Evolutionary conservation across 176 grass and related monocot species (phyloP).

Genomic region (Paspalum vaginatum): DNA sequence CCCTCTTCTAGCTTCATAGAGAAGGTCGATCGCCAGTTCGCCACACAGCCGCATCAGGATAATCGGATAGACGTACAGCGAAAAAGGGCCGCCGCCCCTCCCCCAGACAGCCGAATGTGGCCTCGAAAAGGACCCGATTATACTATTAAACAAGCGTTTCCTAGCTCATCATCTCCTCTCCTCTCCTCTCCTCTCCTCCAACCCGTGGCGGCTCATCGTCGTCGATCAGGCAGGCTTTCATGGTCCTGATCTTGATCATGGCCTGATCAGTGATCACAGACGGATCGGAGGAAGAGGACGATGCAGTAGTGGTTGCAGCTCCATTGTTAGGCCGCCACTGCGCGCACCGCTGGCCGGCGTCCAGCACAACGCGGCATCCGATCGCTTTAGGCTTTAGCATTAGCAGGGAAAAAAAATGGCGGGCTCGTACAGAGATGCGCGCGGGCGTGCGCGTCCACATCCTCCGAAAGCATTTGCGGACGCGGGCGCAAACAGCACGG

Average conservation of each 20-base stretch:
- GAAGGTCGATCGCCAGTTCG: background rate
- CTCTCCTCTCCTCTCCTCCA: too few relatives aligned
- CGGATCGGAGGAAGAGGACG: background rate
- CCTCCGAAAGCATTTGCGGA: conserved; percentile 34
- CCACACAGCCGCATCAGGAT: conserved; percentile 20
- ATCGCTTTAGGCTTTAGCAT: conserved; percentile 26
- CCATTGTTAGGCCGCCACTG: conserved; percentile 37
- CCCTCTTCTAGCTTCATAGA: background rate
- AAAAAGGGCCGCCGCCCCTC: conserved; percentile 38
- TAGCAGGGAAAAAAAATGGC: conserved; percentile 11
- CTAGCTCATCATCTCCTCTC: too few relatives aligned
- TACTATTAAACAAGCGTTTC: conserved; percentile 28
- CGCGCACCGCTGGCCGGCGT: conserved; percentile 28
- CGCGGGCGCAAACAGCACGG: conserved; percentile 4
- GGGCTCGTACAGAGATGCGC: conserved; percentile 13
- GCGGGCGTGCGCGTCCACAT: conserved; percentile 46
- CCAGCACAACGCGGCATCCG: conserved; percentile 59
- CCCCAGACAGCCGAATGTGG: conserved; percentile 42
- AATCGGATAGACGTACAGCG: conserved; percentile 42
- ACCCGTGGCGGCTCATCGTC: too few relatives aligned
- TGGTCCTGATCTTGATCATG: too few relatives aligned
- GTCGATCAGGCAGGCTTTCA: too few relatives aligned
- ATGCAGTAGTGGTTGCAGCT: conserved; percentile 4
- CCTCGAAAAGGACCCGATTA: conserved; percentile 36
- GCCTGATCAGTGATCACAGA: too few relatives aligned